These are phyloP conservation scores for Lactarius deliciosus DNA, from an alignment of 768 basidiomycete genomes.

Conservation along the genomic window DNA sequence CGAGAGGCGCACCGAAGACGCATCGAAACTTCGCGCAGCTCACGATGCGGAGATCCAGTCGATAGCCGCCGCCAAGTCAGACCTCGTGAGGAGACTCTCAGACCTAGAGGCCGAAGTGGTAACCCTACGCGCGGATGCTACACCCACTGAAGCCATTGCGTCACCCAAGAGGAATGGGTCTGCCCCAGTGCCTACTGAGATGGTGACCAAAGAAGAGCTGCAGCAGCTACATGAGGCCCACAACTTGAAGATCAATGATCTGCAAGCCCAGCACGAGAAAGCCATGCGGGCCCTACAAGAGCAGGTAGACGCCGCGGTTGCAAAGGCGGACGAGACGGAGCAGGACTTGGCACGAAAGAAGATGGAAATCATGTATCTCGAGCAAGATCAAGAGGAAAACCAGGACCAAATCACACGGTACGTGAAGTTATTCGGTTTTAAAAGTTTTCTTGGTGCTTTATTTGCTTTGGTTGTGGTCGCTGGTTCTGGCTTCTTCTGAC, in stretches of 20 bases:
- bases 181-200: slow-evolving; percentile 41
- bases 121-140: slow-evolving; percentile 56
- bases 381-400: slow-evolving; percentile 75
- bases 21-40: slow-evolving; percentile 54
- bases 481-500: slow-evolving; percentile 41
- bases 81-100: slow-evolving; percentile 59
- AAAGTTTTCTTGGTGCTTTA: slow-evolving; percentile 38
- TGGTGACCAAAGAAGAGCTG: slow-evolving; percentile 74
- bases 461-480: slow-evolving; percentile 28
- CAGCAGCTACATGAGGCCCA: slow-evolving; percentile 81
- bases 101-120: slow-evolving; percentile 79
- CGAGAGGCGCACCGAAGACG: slow-evolving; percentile 65
- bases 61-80: slow-evolving; percentile 60
- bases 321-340: slow-evolving; percentile 53
- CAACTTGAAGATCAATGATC: slow-evolving; percentile 73
- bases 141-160: slow-evolving; percentile 43
- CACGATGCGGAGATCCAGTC: slow-evolving; percentile 62
- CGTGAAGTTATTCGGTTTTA: slow-evolving; percentile 59
- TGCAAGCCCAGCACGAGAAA: slow-evolving; percentile 67
- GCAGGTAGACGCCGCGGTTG: slow-evolving; percentile 54
- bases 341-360: slow-evolving; percentile 64
- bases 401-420: slow-evolving; percentile 79
- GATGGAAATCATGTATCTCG: slow-evolving; percentile 81
- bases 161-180: slow-evolving; percentile 58
- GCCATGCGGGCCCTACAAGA: slow-evolving; percentile 50